Percentiles rank a stretch among this genome's conserved stretches.
phyloP scores from a whole-genome alignment of 805 yeast species.

The Saturnispora saitoi region DNA sequence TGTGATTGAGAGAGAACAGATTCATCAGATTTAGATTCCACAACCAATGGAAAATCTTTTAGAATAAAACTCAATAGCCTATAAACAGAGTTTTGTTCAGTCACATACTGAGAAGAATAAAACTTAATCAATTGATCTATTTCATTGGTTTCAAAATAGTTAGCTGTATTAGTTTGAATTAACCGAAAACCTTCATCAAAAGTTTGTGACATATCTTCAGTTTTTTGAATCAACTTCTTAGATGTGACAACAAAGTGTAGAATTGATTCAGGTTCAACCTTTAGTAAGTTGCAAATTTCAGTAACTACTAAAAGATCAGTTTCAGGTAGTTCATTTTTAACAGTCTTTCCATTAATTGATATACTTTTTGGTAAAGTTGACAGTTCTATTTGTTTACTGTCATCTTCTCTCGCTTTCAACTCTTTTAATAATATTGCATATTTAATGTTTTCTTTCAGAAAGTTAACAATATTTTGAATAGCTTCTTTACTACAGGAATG shows the following conservation, averaged over 20 bases:
- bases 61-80: not conserved
- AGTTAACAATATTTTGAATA: not conserved
- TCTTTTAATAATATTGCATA: not conserved
- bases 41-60: not conserved
- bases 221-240: not conserved
- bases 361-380: conserved; percentile 1
- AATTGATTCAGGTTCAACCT: not conserved
- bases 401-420: not conserved
- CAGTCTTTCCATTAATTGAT: not conserved
- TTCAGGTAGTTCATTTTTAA: not conserved
- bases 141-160: not conserved
- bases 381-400: not conserved
- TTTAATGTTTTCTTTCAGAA: not conserved
- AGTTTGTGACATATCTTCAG: not conserved
- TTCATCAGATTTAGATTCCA: not conserved
- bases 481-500: not conserved
- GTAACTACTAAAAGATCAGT: not conserved
- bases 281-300: not conserved
- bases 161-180: not conserved
- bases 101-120: conserved; percentile 2
- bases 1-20: not conserved
- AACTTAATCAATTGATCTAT: conserved; percentile 1
- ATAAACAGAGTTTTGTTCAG: conserved; percentile 2
- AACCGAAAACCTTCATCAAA: not conserved
- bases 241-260: not conserved